Percentiles rank a stretch among this genome's conserved stretches.
These are phyloP conservation scores for Amaranthus palmeri DNA, from an alignment of 148 eudicot genomes.

Conservation along the genomic window DNA sequence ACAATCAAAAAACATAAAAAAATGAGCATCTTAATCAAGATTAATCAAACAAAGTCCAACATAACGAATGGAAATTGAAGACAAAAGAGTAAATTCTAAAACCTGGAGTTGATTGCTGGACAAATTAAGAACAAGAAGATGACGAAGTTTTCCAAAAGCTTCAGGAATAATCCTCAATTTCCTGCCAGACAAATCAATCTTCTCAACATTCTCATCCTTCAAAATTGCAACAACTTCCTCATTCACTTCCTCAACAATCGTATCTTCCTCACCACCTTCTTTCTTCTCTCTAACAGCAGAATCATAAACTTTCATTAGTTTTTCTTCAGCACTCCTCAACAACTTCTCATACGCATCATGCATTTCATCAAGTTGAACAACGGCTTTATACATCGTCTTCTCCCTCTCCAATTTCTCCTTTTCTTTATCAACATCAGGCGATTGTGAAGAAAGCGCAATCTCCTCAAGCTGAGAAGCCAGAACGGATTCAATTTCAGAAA, in stretches of 20 bases:
- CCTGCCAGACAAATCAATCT: slow-evolving; percentile 47
- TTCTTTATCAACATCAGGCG: slow-evolving; percentile 21
- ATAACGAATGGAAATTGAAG: neutral
- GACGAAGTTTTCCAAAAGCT: slow-evolving; percentile 51
- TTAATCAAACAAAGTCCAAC: neutral
- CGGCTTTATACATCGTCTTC: slow-evolving; percentile 48
- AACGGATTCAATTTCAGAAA: slow-evolving; percentile 40
- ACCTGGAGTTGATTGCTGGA: slow-evolving; percentile 68
- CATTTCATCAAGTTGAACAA: slow-evolving; percentile 61
- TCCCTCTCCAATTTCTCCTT: slow-evolving; percentile 43
- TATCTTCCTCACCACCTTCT: slow-evolving; percentile 16
- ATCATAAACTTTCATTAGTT: slow-evolving; percentile 54
- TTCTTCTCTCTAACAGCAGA: slow-evolving; percentile 33
- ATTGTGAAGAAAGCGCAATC: slow-evolving; percentile 31
- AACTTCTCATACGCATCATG: slow-evolving; percentile 56
- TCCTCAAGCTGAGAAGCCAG: slow-evolving; percentile 38
- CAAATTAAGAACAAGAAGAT: slow-evolving; percentile 44
- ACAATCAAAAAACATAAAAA: neutral
- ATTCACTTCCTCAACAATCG: slow-evolving; percentile 36
- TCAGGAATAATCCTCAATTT: slow-evolving; percentile 53
- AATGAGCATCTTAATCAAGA: neutral
- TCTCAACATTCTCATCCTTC: slow-evolving; percentile 32
- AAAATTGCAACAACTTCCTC: slow-evolving; percentile 62
- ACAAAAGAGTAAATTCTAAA: neutral
- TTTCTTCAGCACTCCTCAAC: slow-evolving; percentile 44